Evolutionary conservation across 1,284 basidiomycete genomes (phyloP).

Genomic region (Ustilago tritici): DNA sequence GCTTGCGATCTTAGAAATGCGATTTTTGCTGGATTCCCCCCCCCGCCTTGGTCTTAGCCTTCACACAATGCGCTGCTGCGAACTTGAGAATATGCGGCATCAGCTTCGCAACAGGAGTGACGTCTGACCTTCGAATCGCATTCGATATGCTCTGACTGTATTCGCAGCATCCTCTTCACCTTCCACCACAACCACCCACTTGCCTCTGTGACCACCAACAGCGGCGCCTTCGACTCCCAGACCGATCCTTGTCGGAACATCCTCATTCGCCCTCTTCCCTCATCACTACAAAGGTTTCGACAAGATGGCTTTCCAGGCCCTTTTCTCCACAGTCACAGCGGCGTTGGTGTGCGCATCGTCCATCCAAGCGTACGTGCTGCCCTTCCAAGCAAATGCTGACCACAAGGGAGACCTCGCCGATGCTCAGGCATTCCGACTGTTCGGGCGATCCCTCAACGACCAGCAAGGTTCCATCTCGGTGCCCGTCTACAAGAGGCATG

Average conservation of each 20-base stretch:
- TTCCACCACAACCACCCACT: conserved; percentile 1
- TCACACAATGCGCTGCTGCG: neutral
- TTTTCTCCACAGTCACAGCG: conserved; percentile 32
- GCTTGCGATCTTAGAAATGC: conserved; percentile 5
- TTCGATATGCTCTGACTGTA: neutral
- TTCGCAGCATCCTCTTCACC: neutral
- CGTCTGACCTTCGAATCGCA: neutral
- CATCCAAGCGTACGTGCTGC: conserved; percentile 38
- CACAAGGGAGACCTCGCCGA: conserved; percentile 26
- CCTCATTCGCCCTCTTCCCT: neutral
- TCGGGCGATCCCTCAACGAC: conserved; percentile 29
- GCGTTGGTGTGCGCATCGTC: conserved; percentile 41
- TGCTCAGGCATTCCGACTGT: conserved; percentile 25
- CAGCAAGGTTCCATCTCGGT: conserved; percentile 36
- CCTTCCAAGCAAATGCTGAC: conserved; percentile 27
- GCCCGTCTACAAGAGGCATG: conserved; percentile 43
- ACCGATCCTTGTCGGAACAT: neutral
- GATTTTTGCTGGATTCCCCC: neutral
- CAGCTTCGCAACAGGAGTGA: neutral
- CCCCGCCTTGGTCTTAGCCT: neutral
- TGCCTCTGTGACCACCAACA: neutral
- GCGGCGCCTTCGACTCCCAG: conserved; percentile 1
- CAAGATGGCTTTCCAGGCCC: conserved; percentile 32
- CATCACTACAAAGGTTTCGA: neutral
- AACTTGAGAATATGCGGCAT: neutral